Evolutionary conservation across 2,329 filamentous ascomycete genomes (phyloP).

Genomic region (Botryosphaeria dothidea): DNA sequence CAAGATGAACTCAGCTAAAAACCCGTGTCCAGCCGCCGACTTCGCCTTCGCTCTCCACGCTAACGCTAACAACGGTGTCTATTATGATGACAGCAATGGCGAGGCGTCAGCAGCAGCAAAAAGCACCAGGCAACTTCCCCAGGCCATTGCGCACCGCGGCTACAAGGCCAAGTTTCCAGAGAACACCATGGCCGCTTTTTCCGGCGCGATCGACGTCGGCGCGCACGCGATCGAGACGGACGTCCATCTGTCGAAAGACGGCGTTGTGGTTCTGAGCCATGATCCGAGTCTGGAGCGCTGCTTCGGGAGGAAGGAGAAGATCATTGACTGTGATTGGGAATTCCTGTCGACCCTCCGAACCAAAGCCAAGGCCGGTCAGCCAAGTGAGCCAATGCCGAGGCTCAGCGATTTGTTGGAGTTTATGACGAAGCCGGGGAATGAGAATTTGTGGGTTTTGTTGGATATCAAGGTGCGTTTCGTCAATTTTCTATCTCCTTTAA

Average conservation of each 20-base stretch:
- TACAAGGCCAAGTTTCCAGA: conserved; percentile 79
- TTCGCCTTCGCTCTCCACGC: conserved; percentile 33
- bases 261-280: conserved; percentile 82
- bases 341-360: conserved; percentile 71
- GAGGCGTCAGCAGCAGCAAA: not conserved
- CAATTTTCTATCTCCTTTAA: not conserved
- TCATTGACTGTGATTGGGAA: conserved; percentile 75
- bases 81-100: conserved; percentile 27
- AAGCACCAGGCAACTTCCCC: conserved; percentile 52
- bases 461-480: conserved; percentile 73
- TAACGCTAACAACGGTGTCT: conserved; percentile 27
- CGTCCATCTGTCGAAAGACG: conserved; percentile 78
- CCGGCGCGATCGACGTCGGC: conserved; percentile 70
- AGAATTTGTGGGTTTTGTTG: conserved; percentile 76
- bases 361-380: conserved; percentile 51
- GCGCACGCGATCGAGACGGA: conserved; percentile 87
- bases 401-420: conserved; percentile 74
- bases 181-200: conserved; percentile 81
- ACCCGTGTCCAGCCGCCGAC: conserved; percentile 28
- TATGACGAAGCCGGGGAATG: conserved; percentile 63
- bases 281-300: conserved; percentile 78
- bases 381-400: conserved; percentile 71
- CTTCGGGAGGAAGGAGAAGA: conserved; percentile 71
- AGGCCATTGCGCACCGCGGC: conserved; percentile 76
- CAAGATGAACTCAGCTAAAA: not conserved